Evolutionary conservation across 257 asterid genomes (phyloP).

Genomic region (Fraxinus americana): DNA sequence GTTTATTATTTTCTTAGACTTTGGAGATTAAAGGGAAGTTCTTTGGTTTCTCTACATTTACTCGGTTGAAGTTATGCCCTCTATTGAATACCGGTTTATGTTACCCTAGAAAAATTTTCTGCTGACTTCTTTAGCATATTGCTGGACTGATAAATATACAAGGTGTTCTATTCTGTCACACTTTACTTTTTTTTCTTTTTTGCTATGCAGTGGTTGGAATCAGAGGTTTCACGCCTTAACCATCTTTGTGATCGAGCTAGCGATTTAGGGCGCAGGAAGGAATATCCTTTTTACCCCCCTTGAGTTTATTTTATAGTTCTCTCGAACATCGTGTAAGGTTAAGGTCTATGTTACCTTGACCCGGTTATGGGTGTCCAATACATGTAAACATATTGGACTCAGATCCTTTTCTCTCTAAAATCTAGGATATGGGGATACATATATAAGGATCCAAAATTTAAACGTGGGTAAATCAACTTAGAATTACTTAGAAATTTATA

Average conservation of each 20-base stretch:
- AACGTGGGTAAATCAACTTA: too few species aligned
- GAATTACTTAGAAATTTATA: too few species aligned
- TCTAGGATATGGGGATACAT: too few species aligned
- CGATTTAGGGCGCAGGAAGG: slow-evolving; percentile 92
- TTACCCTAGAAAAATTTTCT: neutral
- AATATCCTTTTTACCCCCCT: slow-evolving; percentile 71
- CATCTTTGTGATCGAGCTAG: slow-evolving; percentile 99
- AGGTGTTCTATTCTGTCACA: slow-evolving; percentile 4
- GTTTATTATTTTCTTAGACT: neutral
- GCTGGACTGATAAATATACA: neutral
- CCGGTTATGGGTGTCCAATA: neutral
- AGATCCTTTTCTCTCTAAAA: too few species aligned
- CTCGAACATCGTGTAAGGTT: neutral
- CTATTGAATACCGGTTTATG: too few species aligned
- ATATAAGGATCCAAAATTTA: too few species aligned
- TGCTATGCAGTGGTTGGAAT: slow-evolving; percentile 88
- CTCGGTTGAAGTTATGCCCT: too few species aligned
- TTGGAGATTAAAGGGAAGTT: neutral
- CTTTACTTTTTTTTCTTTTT: slow-evolving; percentile 16
- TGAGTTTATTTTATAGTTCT: neutral
- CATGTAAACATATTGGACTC: too few species aligned
- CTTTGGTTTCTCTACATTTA: too few species aligned
- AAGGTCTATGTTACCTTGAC: too few species aligned
- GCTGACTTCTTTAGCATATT: neutral
- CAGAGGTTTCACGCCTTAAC: slow-evolving; percentile 79